These are phyloP conservation scores for Excoecaria agallocha DNA, from an alignment of 345 rosid genomes.

Conservation along the genomic window DNA sequence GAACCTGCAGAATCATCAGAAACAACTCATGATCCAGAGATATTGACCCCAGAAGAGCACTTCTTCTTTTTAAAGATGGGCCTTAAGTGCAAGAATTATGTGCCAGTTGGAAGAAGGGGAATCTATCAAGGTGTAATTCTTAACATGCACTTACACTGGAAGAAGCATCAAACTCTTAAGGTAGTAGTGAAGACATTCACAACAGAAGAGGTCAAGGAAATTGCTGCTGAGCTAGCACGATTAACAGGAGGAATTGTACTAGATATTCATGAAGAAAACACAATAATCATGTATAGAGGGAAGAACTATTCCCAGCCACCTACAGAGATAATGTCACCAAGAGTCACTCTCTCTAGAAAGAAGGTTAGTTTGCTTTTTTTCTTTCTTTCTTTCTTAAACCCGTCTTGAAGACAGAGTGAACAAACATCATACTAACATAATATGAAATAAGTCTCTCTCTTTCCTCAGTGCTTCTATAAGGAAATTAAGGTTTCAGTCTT, in stretches of 20 bases:
- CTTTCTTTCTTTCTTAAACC: neutral
- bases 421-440: neutral
- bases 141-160: slow-evolving; percentile 99
- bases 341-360: slow-evolving; percentile 78
- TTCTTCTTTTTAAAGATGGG: slow-evolving; percentile 87
- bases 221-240: slow-evolving; percentile 77
- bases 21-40: slow-evolving; percentile 86
- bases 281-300: slow-evolving; percentile 89
- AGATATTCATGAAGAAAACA: slow-evolving; percentile 73
- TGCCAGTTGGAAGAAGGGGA: slow-evolving; percentile 86
- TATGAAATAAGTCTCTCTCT: neutral
- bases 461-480: neutral
- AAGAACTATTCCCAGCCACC: slow-evolving; percentile 94
- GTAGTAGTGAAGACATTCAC: slow-evolving; percentile 86
- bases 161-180: slow-evolving; percentile 88
- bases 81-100: slow-evolving; percentile 88
- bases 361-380: slow-evolving; percentile 44
- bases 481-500: neutral
- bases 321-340: slow-evolving; percentile 90
- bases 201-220: slow-evolving; percentile 81
- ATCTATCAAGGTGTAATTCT: slow-evolving; percentile 93
- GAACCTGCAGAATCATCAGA: slow-evolving; percentile 72
- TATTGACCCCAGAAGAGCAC: slow-evolving; percentile 92
- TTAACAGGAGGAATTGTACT: slow-evolving; percentile 89
- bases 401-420: neutral